These are phyloP conservation scores for Irpex sp. DNA, from an alignment of 1,284 basidiomycete species.

Conservation along the genomic window DNA sequence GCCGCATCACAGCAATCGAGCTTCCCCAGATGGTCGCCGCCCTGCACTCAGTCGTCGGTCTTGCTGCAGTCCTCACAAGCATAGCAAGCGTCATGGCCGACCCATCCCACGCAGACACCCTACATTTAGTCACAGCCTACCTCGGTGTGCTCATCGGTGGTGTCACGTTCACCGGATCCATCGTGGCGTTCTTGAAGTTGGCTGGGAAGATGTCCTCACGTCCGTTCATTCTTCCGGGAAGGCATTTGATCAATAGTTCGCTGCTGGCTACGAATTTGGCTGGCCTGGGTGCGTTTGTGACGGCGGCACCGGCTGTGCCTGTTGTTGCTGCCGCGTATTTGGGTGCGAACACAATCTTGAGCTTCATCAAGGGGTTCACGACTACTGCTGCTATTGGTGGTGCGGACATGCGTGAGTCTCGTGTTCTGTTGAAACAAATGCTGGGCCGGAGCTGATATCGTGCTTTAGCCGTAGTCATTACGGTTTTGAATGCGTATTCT, in stretches of 20 bases:
- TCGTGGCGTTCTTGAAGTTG: constrained; percentile 84
- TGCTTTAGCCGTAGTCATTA: constrained; percentile 72
- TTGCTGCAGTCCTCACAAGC: constrained; percentile 80
- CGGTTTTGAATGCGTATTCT: constrained; percentile 82
- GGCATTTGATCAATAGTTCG: constrained; percentile 67
- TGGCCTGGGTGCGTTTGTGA: constrained; percentile 72
- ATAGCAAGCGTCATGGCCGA: constrained; percentile 74
- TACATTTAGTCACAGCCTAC: constrained; percentile 79
- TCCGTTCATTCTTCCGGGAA: constrained; percentile 65
- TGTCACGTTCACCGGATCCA: constrained; percentile 76
- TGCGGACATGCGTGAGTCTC: constrained; percentile 78
- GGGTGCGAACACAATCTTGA: constrained; percentile 63
- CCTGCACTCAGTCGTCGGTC: constrained; percentile 76
- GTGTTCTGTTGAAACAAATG: not conserved
- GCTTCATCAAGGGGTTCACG: constrained; percentile 79
- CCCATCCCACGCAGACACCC: constrained; percentile 53
- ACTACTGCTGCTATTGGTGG: constrained; percentile 84
- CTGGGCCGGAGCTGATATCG: not conserved
- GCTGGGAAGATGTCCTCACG: constrained; percentile 74
- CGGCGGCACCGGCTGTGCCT: constrained; percentile 63
- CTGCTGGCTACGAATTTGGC: constrained; percentile 64
- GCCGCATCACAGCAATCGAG: constrained; percentile 80
- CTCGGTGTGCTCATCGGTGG: constrained; percentile 80
- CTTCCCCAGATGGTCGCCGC: constrained; percentile 76
- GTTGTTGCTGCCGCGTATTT: constrained; percentile 72